phyloP scores from a whole-genome alignment of 2,329 filamentous ascomycete species.

The Dissoconium aciculare region DNA sequence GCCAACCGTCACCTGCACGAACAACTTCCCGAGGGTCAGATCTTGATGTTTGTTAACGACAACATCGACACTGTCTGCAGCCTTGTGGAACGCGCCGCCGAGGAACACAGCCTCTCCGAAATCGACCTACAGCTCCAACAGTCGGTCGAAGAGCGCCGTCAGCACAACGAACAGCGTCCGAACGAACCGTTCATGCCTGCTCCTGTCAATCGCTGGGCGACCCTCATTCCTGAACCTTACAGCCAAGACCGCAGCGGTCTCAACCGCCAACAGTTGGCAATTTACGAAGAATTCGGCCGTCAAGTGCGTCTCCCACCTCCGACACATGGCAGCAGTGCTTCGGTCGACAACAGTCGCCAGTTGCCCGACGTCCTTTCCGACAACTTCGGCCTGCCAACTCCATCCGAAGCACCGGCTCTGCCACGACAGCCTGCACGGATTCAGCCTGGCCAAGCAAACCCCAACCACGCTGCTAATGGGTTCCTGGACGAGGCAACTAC shows the following conservation, averaged over 20 bases:
- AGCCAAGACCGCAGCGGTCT: constrained; percentile 60
- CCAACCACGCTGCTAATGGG: constrained; percentile 41
- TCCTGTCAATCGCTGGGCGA: constrained; percentile 72
- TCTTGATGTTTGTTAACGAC: constrained; percentile 97
- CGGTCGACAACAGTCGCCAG: constrained; percentile 45
- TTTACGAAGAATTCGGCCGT: constrained; percentile 91
- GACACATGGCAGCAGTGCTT: constrained; percentile 39
- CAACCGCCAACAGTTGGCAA: constrained; percentile 82
- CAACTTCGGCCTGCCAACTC: constrained; percentile 42
- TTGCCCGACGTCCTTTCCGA: constrained; percentile 49
- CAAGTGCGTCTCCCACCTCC: constrained; percentile 49
- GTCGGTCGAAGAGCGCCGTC: constrained; percentile 62
- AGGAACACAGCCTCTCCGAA: constrained; percentile 81
- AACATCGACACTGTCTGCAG: constrained; percentile 87
- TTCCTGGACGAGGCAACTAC: constrained; percentile 41
- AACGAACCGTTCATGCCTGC: constrained; percentile 70
- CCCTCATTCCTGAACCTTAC: constrained; percentile 86
- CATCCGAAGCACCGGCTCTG: constrained; percentile 46
- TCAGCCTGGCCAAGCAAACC: constrained; percentile 25
- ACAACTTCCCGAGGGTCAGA: constrained; percentile 80
- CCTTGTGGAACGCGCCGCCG: constrained; percentile 89
- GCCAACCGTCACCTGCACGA: constrained; percentile 46
- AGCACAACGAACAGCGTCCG: constrained; percentile 58
- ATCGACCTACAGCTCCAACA: constrained; percentile 85
- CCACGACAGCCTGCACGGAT: constrained; percentile 39